A percentile compares a stretch with the other conserved stretches of the same genome.
These are phyloP conservation scores for Bimuria novae-zelandiae DNA, from an alignment of 2,329 filamentous ascomycete genomes.

Conservation along the genomic window DNA sequence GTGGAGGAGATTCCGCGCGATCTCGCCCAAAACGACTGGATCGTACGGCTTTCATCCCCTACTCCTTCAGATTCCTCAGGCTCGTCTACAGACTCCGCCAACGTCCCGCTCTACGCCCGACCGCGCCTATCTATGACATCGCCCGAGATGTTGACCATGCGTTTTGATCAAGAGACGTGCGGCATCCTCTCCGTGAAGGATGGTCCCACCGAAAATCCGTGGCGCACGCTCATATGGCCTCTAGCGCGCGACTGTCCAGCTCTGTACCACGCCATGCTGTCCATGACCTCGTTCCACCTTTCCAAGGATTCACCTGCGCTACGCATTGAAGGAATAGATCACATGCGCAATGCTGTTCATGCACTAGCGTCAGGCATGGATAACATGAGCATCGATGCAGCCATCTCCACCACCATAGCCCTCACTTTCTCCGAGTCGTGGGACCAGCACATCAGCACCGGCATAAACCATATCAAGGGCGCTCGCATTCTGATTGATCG, in stretches of 20 bases:
- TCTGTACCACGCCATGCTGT: slow-evolving; percentile 69
- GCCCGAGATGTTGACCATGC: slow-evolving; percentile 64
- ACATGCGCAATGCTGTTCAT: slow-evolving; percentile 68
- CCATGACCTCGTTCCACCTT: slow-evolving; percentile 71
- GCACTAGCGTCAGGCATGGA: slow-evolving; percentile 63
- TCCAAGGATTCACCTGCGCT: slow-evolving; percentile 62
- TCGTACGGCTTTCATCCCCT: slow-evolving; percentile 47
- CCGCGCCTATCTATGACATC: slow-evolving; percentile 57
- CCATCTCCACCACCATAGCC: slow-evolving; percentile 71
- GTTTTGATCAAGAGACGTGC: slow-evolving; percentile 69
- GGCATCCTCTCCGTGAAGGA: slow-evolving; percentile 74
- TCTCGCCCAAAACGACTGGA: slow-evolving; percentile 41
- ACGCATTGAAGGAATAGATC: slow-evolving; percentile 67
- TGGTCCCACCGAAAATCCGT: slow-evolving; percentile 70
- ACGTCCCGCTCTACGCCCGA: slow-evolving; percentile 44
- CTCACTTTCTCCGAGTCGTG: slow-evolving; percentile 73
- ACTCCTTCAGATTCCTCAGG: slow-evolving; percentile 40
- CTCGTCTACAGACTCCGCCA: slow-evolving; percentile 35
- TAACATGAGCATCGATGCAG: slow-evolving; percentile 67
- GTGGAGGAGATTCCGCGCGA: slow-evolving; percentile 61
- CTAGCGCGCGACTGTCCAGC: slow-evolving; percentile 67
- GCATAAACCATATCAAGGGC: slow-evolving; percentile 70
- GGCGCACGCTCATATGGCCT: slow-evolving; percentile 73
- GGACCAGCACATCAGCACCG: slow-evolving; percentile 71
- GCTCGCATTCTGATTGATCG: slow-evolving; percentile 67